Evolutionary conservation across 768 basidiomycete genomes (phyloP), one percentile per base, ranked within the genome.

Genomic region (Wakefieldia striispora): DNA sequence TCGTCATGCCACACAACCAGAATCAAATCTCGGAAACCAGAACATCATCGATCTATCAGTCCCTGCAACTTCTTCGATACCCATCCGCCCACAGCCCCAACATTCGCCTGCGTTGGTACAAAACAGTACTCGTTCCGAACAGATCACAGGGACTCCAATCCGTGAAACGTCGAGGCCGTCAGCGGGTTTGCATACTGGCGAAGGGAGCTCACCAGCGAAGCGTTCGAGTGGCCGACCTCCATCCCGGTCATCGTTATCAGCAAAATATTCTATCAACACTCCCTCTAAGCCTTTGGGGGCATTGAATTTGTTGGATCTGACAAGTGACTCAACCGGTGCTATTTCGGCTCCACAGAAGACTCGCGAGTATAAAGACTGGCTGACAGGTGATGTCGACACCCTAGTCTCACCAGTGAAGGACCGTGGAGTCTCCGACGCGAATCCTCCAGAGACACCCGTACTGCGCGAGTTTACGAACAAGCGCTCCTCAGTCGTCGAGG

Each of bases 391-490:
- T 46, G 79, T 82, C 48, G 74, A 77, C 38, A 69, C 74, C n/a
- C 38, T 51, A 6, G 24, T 39, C 27, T 57, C 58, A 11, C 51
- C 58, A 19, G 35, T 31, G n/a, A 62, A 59, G 53, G 63, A 56
- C 6, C 51, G 43, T 45, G 50, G 34, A 29, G 19, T 47, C 20
- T 44, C 54, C 20, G 53, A 58, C n/a, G 37, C 42, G 20, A 50
- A 64, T 21, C 40, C 24, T 34, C 47, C 63, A 34, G 68, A 72
- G 40, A 65, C 72, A 19, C 78, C 83, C 3, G 70, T 84, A 26
- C 66, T 88, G 43, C 82, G 87, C 47, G 79, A 84, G 17, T 86
- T 84, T 16, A 85, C 85, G 19, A 81, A 81, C 61, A 89, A 88
- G 68, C 80, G 85, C 12, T 79, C 85, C 31, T 88, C 86, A 3